Conservation (phyloP, 306 rosid species). For the Alnus rubra region DNA sequence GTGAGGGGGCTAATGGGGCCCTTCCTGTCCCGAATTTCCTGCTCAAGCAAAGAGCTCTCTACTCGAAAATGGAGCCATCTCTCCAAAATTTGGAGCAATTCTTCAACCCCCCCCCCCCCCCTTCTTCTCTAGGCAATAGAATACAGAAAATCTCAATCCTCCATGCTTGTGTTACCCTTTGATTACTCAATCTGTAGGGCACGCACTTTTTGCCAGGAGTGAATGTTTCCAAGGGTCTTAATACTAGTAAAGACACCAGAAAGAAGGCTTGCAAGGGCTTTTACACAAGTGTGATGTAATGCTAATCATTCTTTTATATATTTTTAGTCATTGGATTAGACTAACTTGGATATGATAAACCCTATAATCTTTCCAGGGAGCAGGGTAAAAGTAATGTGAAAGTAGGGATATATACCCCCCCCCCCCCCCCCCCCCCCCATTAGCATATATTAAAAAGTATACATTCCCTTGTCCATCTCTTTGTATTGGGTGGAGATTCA, state of each 20-base stretch:
- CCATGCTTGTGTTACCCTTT: background rate
- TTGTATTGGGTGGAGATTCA: constrained; percentile 65
- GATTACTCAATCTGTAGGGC: background rate
- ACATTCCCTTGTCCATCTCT: constrained; percentile 32
- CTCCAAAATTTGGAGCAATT: too few species aligned
- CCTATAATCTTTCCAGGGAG: constrained; percentile 39
- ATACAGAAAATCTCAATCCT: too few species aligned
- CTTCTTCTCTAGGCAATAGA: too few species aligned
- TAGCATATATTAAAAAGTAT: constrained; percentile 13
- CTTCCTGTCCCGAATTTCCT: too few species aligned
- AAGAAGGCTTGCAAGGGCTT: background rate
- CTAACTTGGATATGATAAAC: constrained; percentile 38
- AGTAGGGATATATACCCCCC: constrained; percentile 29
- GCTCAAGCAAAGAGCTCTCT: too few species aligned
- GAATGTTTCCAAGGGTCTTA: background rate
- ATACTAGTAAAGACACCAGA: background rate
- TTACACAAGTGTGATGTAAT: background rate
- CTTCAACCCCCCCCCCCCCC: too few species aligned
- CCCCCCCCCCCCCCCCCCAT: constrained; percentile 27
- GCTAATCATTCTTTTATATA: background rate
- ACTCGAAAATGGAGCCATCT: too few species aligned
- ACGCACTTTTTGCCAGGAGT: background rate
- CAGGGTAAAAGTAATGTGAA: constrained; percentile 34
- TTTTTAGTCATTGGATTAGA: constrained; percentile 41
- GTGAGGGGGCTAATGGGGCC: too few species aligned